These are phyloP conservation scores for Calonectria pseudoturangicola DNA, from an alignment of 2,329 filamentous ascomycete genomes.

Conservation along the genomic window DNA sequence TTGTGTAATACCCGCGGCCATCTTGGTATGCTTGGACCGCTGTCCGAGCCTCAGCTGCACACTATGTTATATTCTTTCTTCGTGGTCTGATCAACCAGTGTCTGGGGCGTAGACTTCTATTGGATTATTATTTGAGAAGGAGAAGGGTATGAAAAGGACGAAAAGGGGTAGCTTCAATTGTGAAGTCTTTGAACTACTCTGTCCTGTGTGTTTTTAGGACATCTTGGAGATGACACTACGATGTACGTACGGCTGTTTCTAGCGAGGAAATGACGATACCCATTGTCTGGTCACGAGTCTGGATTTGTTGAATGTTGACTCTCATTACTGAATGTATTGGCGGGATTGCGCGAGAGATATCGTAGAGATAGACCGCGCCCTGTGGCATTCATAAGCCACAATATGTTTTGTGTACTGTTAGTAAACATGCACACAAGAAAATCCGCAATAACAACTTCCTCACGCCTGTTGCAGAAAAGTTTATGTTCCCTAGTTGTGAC, in stretches of 20 bases:
- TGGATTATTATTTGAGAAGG: slow-evolving; percentile 24
- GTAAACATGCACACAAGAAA: too few species aligned
- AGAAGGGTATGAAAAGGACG: slow-evolving; percentile 14
- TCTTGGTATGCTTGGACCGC: slow-evolving; percentile 24
- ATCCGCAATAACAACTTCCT: too few species aligned
- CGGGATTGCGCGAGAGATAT: too few species aligned
- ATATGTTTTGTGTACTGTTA: background rate
- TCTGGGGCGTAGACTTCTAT: slow-evolving; percentile 28
- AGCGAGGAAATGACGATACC: slow-evolving; percentile 48
- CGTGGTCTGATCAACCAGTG: slow-evolving; percentile 36
- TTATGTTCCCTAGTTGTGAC: background rate
- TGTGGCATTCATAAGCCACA: background rate
- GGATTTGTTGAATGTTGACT: background rate
- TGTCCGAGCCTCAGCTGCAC: slow-evolving; percentile 31
- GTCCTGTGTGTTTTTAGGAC: slow-evolving; percentile 18
- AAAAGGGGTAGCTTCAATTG: background rate
- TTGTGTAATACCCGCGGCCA: slow-evolving; percentile 55
- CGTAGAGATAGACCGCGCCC: background rate
- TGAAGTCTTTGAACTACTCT: background rate
- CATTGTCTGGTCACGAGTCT: slow-evolving; percentile 31
- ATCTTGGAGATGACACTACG: slow-evolving; percentile 34
- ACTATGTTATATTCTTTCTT: slow-evolving; percentile 36
- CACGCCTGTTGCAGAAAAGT: background rate
- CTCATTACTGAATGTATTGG: background rate
- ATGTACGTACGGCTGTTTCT: slow-evolving; percentile 44